Evolutionary conservation across 257 asterid genomes (phyloP).

Genomic region (Plantago major): DNA sequence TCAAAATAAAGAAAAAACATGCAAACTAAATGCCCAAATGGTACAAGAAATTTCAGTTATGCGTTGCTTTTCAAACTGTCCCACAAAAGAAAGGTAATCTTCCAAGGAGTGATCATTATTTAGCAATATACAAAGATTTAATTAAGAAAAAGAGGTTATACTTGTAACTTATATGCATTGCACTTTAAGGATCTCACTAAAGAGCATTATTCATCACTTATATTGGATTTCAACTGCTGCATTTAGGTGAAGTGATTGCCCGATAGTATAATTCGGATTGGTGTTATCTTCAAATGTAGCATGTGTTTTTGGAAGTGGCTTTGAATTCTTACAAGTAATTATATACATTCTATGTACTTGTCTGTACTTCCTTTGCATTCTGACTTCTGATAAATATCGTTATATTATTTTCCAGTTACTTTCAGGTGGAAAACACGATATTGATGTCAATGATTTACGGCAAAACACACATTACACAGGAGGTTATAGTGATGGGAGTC

Average conservation of each 20-base stretch:
- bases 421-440: conserved; percentile 89
- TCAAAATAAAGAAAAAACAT: no score
- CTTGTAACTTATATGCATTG: neutral
- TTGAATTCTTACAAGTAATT: neutral
- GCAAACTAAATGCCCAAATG: no score
- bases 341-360: neutral
- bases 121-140: neutral
- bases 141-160: neutral
- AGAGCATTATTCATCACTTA: neutral
- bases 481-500: conserved; percentile 86
- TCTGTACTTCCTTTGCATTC: conserved; percentile 13
- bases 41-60: no score
- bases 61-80: neutral
- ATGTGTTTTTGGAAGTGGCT: conserved; percentile 16
- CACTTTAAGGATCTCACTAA: conserved; percentile 11
- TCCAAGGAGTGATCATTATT: conserved; percentile 7
- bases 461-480: conserved; percentile 85
- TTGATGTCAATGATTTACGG: conserved; percentile 84
- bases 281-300: neutral
- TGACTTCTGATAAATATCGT: conserved; percentile 14
- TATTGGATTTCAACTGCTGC: neutral
- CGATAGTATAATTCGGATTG: conserved; percentile 3
- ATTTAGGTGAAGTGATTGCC: conserved; percentile 7
- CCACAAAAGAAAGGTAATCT: neutral
- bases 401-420: conserved; percentile 50